Percentiles rank a stretch among this genome's conserved stretches.
Evolutionary conservation across 2,329 filamentous ascomycete genomes (phyloP).

Genomic region (Talaromyces sp.): DNA sequence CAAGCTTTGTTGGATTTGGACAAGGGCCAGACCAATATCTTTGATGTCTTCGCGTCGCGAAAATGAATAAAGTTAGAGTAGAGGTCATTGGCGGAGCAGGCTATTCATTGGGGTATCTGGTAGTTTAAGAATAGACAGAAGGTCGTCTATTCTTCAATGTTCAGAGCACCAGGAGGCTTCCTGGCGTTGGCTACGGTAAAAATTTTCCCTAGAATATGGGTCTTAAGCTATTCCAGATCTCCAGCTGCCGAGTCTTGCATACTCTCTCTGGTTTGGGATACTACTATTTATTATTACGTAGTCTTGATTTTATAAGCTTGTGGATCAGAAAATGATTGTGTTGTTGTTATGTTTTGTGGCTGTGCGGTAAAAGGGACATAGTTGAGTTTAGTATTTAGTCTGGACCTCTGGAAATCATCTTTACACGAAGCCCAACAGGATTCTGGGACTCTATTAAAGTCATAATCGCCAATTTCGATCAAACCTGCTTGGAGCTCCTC

Average conservation of each 20-base stretch:
- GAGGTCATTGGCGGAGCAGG: not conserved
- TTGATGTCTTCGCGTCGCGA: not conserved
- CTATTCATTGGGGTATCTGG: not conserved
- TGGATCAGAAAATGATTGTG: not conserved
- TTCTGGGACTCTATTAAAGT: not conserved
- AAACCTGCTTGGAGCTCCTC: no score
- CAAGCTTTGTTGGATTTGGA: not conserved
- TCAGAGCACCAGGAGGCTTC: not conserved
- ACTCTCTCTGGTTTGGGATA: conserved; percentile 3
- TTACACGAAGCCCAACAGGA: not conserved
- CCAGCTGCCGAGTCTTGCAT: conserved; percentile 9
- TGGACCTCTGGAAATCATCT: not conserved
- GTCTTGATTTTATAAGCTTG: not conserved
- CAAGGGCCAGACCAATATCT: not conserved
- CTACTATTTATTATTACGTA: not conserved
- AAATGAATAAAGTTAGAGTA: not conserved
- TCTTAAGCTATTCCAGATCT: conserved; percentile 10
- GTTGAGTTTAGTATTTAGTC: no score
- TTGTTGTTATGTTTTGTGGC: not conserved
- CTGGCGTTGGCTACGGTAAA: not conserved
- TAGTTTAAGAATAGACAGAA: not conserved
- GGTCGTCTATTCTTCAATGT: not conserved
- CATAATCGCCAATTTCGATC: no score
- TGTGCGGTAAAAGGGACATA: not conserved
- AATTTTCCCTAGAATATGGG: conserved; percentile 9